Evolutionary conservation across 148 eudicot species (phyloP), one percentile per base, ranked within the genome.

Genomic region (Simmondsia chinensis): DNA sequence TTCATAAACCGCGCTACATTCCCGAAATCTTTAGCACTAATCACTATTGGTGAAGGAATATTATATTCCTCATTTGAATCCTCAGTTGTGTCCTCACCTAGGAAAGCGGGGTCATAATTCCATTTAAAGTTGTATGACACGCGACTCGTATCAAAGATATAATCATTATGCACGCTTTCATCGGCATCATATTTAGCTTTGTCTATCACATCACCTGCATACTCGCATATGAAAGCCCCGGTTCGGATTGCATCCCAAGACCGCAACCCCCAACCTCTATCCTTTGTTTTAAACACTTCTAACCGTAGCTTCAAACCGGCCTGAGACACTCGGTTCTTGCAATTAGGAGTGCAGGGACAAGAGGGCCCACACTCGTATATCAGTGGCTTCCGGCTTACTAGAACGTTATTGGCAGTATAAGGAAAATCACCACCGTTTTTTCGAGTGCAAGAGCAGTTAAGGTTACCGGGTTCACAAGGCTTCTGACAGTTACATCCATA

Each of bases 1-100:
- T 89, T 89, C 80, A 89, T 89, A 53, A 89, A 89, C 10, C 97
- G 82, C 53, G 93, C 78, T 0, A 82, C 74, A 61, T 89, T 89
- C 13, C 97, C 97, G 30, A 61, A 50, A 54, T 76, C 73, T 52
- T 84, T 89, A 7, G 95, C 80, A 60, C 65, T 82, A 39, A 85
- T 70, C 31, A 76, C 60, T 33, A 89, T 51, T 13, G 95, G 95
- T 57, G 64, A 60, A 0, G 93, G 87, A 28, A 65, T 52, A 37
- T 76, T 33, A 46, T 29, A 60, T 49, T 55, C 67, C 43, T 70
- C 75, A 55, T 23, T 60, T 42, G 51, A 28, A 43, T 50, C 57
- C 19, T 25, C 51, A 21, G 39, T 8, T 20, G 38, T 22, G 24
- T 63, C 63, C 47, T 69, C 74, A 14, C 64, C 70, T 5, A 70